These are phyloP conservation scores for Candida coquimbonensis DNA, from an alignment of 805 yeast species.

Conservation along the genomic window DNA sequence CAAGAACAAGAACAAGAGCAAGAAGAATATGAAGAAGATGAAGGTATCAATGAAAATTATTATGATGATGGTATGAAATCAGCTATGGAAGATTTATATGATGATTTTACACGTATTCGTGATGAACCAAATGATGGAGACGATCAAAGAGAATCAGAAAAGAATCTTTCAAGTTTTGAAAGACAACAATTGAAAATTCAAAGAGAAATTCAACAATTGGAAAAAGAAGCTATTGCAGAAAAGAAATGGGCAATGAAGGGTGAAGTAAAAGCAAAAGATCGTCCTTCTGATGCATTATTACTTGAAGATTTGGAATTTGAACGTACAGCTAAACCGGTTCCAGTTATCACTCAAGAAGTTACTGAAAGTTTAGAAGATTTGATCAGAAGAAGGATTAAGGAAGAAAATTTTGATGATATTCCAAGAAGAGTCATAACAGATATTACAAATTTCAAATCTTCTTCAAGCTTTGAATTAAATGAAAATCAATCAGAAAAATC, in stretches of 20 bases:
- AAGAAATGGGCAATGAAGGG: constrained; percentile 95
- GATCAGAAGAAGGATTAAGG: constrained; percentile 74
- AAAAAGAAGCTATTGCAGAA: constrained; percentile 81
- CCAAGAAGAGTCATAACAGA: constrained; percentile 66
- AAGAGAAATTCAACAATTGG: constrained; percentile 70
- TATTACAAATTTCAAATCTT: constrained; percentile 52
- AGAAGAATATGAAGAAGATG: constrained; percentile 36
- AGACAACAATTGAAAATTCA: constrained; percentile 73
- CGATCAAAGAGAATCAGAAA: constrained; percentile 19
- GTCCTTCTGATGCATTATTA: constrained; percentile 80
- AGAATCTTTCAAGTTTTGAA: constrained; percentile 66
- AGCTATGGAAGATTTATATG: constrained; percentile 33
- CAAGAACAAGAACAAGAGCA: constrained; percentile 19
- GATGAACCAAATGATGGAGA: constrained; percentile 28
- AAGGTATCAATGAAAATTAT: constrained; percentile 52
- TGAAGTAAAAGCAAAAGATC: constrained; percentile 72
- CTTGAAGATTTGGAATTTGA: constrained; percentile 85
- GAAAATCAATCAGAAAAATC: constrained; percentile 84
- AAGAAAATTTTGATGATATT: constrained; percentile 75
- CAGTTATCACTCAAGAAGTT: constrained; percentile 83
- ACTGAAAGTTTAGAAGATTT: constrained; percentile 85
- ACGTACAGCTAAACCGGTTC: constrained; percentile 91
- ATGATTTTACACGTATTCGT: constrained; percentile 39
- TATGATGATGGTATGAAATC: constrained; percentile 53
- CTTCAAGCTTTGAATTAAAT: constrained; percentile 55